These are phyloP conservation scores for Salisapilia sapeloensis DNA, from an alignment of 352 stramenopile genomes.

Conservation along the genomic window DNA sequence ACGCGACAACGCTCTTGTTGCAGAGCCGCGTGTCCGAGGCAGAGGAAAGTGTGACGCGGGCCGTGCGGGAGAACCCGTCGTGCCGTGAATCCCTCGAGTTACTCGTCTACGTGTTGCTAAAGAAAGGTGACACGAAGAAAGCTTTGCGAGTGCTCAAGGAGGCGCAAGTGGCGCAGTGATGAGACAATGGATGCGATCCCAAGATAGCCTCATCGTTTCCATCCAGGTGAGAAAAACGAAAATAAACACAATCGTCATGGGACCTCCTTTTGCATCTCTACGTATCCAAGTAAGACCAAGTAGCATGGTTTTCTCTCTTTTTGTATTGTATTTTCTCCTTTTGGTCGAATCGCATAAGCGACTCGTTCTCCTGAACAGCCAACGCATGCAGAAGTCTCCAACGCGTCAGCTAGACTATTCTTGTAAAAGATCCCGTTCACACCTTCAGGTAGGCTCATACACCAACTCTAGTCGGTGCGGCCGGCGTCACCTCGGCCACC, in stretches of 20 bases:
- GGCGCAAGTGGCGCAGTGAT: constrained; percentile 56
- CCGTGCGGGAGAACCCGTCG: constrained; percentile 63
- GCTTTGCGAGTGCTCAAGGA: constrained; percentile 75
- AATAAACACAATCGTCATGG: no score
- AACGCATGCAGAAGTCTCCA: no score
- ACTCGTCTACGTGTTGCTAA: constrained; percentile 77
- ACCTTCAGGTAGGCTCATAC: no score
- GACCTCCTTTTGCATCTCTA: background rate
- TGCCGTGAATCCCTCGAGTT: constrained; percentile 72
- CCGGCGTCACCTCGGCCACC: constrained; percentile 29
- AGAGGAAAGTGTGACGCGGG: constrained; percentile 70
- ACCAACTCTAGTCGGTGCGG: no score
- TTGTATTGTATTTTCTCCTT: no score
- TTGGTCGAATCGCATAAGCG: no score
- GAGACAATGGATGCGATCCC: no score
- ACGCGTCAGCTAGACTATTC: no score
- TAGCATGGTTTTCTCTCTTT: background rate
- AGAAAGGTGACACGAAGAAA: constrained; percentile 82
- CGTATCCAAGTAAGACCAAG: background rate
- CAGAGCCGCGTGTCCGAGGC: constrained; percentile 55
- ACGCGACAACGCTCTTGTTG: constrained; percentile 58
- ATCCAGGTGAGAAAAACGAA: no score
- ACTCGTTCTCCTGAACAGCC: no score
- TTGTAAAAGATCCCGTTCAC: no score
- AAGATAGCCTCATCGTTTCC: no score